These are phyloP conservation scores for Fusarium sambucinum DNA, from an alignment of 2,329 filamentous ascomycete genomes.

Conservation along the genomic window DNA sequence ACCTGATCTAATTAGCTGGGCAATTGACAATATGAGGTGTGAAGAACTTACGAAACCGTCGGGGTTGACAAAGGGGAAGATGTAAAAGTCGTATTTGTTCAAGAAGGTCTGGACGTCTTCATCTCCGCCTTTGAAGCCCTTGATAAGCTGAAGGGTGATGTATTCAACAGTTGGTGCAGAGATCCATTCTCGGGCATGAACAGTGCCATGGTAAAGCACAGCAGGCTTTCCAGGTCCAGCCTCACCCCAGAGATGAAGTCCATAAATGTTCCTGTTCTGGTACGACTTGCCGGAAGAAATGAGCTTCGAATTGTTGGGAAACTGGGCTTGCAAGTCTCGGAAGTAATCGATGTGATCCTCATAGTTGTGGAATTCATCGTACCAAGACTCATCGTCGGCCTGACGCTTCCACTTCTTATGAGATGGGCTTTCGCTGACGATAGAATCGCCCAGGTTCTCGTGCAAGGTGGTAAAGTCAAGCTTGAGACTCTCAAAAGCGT, in stretches of 20 bases:
- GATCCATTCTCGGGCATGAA: slow-evolving; percentile 68
- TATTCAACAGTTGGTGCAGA: slow-evolving; percentile 63
- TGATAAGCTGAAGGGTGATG: slow-evolving; percentile 59
- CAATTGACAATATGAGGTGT: too few species aligned
- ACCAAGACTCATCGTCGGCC: slow-evolving; percentile 57
- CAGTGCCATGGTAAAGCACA: slow-evolving; percentile 63
- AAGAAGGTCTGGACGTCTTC: slow-evolving; percentile 57
- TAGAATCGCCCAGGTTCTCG: slow-evolving; percentile 49
- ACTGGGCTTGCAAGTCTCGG: slow-evolving; percentile 55
- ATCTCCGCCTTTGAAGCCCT: slow-evolving; percentile 55
- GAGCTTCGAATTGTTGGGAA: slow-evolving; percentile 61
- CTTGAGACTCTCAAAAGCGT: slow-evolving; percentile 47
- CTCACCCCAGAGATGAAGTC: slow-evolving; percentile 63
- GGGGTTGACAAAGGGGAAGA: slow-evolving; percentile 64
- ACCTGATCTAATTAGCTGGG: slow-evolving; percentile 44
- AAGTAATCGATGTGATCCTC: slow-evolving; percentile 63
- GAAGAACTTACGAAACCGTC: slow-evolving; percentile 52
- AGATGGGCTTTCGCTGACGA: slow-evolving; percentile 46
- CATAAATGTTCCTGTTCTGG: slow-evolving; percentile 67
- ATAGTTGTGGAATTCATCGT: slow-evolving; percentile 63
- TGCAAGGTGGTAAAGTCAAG: slow-evolving; percentile 50
- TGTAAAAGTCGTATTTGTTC: slow-evolving; percentile 69
- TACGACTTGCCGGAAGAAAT: slow-evolving; percentile 60
- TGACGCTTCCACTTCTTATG: slow-evolving; percentile 45
- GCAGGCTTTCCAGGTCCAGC: slow-evolving; percentile 61